Percentiles rank a stretch among this genome's conserved stretches.
Conservation (phyloP, 495 filamentous ascomycete genomes). For the Aspergillus olivimuriae region DNA sequence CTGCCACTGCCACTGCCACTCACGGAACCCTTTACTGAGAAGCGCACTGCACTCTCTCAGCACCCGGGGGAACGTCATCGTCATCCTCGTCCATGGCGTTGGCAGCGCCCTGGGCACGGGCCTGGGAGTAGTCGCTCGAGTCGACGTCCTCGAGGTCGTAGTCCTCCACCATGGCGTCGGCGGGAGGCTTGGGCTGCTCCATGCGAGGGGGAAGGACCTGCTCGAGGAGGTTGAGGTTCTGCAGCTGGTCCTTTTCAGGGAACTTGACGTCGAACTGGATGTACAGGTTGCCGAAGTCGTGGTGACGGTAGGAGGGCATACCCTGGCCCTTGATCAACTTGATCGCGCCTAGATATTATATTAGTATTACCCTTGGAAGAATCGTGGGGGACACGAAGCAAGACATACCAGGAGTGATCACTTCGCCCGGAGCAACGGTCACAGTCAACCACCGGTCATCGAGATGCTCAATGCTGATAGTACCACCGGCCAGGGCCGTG, state of each 20-base stretch:
- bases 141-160: slow-evolving; percentile 78
- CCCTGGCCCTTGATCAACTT: slow-evolving; percentile 96
- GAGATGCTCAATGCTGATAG: slow-evolving; percentile 88
- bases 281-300: slow-evolving; percentile 94
- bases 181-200: slow-evolving; percentile 53
- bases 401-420: slow-evolving; percentile 82
- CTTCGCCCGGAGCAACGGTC: slow-evolving; percentile 84
- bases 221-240: slow-evolving; percentile 60
- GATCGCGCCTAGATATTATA: slow-evolving; percentile 56
- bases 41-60: slow-evolving; percentile 94
- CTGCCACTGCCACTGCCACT: background rate
- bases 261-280: slow-evolving; percentile 98
- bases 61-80: slow-evolving; percentile 66
- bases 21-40: slow-evolving; percentile 65
- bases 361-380: slow-evolving; percentile 13
- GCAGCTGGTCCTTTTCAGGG: slow-evolving; percentile 55
- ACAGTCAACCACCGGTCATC: slow-evolving; percentile 95
- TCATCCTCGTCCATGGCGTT: slow-evolving; percentile 79
- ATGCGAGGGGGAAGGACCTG: slow-evolving; percentile 70
- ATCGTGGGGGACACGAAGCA: background rate
- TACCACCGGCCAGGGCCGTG: slow-evolving; percentile 86
- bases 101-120: slow-evolving; percentile 64
- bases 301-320: slow-evolving; percentile 96
- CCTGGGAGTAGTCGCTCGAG: slow-evolving; percentile 54
- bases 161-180: slow-evolving; percentile 87